Evolutionary conservation across 2,329 filamentous ascomycete genomes (phyloP).

Genomic region (Trichophyton simii): DNA sequence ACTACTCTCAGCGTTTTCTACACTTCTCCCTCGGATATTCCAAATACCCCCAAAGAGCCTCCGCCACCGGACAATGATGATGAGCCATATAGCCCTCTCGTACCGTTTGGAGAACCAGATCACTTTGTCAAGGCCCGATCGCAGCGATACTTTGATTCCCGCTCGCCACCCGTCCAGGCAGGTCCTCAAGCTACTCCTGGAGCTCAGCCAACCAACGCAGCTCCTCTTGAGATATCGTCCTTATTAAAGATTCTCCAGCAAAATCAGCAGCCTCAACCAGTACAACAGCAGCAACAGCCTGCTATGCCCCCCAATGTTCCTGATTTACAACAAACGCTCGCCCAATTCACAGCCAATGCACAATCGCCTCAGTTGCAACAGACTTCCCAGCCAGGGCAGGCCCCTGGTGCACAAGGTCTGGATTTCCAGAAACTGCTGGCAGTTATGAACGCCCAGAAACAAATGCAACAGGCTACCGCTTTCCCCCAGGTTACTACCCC

Average conservation of each 20-base stretch:
- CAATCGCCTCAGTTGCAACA: conserved; percentile 17
- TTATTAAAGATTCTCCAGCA: conserved; percentile 31
- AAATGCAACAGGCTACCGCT: conserved; percentile 22
- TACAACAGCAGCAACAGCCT: conserved; percentile 20
- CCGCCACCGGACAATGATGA: conserved; percentile 25
- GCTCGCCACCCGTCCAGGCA: conserved; percentile 22
- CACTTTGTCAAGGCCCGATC: conserved; percentile 32
- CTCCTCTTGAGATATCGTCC: conserved; percentile 28
- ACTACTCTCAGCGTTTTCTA: conserved; percentile 39
- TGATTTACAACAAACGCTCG: conserved; percentile 28
- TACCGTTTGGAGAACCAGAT: conserved; percentile 32
- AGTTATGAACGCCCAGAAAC: conserved; percentile 27
- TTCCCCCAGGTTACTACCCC: conserved; percentile 14
- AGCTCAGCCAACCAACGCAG: conserved; percentile 10
- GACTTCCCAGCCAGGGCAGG: conserved; percentile 14
- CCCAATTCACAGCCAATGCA: conserved; percentile 26
- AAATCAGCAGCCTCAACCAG: conserved; percentile 22
- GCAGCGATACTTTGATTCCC: conserved; percentile 28
- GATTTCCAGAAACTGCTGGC: conserved; percentile 30
- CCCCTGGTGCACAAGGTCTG: conserved; percentile 18
- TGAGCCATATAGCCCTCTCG: conserved; percentile 22
- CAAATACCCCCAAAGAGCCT: conserved; percentile 37
- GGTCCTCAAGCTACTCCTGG: conserved; percentile 15
- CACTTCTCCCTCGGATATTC: conserved; percentile 34
- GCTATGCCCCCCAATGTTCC: conserved; percentile 19